Conservation (phyloP, 495 filamentous ascomycete species). For the Polyplosphaeria fusca region DNA sequence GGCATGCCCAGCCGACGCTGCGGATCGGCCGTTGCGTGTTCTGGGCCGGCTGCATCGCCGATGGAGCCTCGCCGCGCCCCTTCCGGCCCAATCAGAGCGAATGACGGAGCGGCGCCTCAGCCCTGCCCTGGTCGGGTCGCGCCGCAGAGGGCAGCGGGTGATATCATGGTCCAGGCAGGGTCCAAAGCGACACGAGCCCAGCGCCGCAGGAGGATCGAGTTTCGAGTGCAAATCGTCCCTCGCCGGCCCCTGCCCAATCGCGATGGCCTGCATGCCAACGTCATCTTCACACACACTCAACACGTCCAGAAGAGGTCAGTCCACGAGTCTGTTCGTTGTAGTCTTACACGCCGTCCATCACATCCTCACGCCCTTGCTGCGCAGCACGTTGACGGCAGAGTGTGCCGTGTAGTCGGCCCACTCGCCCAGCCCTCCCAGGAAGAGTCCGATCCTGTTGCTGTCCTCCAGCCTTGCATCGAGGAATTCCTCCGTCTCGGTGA, state of each 20-base stretch:
- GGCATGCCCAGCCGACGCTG: too few species aligned
- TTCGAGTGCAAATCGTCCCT: background rate
- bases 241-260: background rate
- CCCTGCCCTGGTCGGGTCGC: too few species aligned
- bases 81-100: too few species aligned
- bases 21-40: too few species aligned
- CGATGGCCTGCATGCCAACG: background rate
- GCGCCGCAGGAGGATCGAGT: background rate
- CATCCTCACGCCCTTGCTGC: slow-evolving; percentile 44
- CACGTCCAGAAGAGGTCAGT: background rate
- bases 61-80: too few species aligned
- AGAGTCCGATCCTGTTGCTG: slow-evolving; percentile 54
- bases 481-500: slow-evolving; percentile 73
- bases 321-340: background rate
- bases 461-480: slow-evolving; percentile 73
- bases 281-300: background rate
- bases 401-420: slow-evolving; percentile 78
- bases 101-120: too few species aligned
- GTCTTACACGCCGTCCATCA: slow-evolving; percentile 17
- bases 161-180: too few species aligned
- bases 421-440: slow-evolving; percentile 59
- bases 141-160: too few species aligned
- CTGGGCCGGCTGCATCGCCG: too few species aligned
- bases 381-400: slow-evolving; percentile 45
- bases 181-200: too few species aligned